These are phyloP conservation scores for Cercospora nicotianae DNA, from an alignment of 2,329 filamentous ascomycete species.

Conservation along the genomic window DNA sequence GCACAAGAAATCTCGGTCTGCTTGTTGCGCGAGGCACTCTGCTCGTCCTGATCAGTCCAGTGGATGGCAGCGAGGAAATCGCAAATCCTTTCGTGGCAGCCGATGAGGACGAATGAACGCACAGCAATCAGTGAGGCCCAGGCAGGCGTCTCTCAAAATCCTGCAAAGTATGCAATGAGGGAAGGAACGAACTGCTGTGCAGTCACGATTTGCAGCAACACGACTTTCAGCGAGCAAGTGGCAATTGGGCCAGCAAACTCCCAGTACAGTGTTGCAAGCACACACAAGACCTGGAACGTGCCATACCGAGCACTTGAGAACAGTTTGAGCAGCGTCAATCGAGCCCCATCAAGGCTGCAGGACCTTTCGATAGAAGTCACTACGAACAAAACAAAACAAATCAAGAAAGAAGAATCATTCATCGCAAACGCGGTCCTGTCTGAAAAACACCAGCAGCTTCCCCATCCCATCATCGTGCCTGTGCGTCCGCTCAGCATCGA, in stretches of 20 bases:
- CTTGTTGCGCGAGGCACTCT: constrained; percentile 90
- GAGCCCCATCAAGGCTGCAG: too few species aligned
- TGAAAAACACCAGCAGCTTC: too few species aligned
- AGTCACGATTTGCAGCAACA: neutral
- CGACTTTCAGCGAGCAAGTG: neutral
- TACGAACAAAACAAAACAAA: too few species aligned
- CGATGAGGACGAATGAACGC: constrained; percentile 54
- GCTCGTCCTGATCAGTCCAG: constrained; percentile 85
- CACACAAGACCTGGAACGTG: neutral
- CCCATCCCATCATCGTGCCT: too few species aligned
- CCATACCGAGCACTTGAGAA: neutral
- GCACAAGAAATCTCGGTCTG: constrained; percentile 75
- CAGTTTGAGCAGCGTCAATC: too few species aligned
- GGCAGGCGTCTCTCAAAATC: neutral
- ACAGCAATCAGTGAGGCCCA: neutral
- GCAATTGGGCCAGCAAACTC: neutral
- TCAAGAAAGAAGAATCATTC: too few species aligned
- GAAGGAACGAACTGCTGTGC: neutral
- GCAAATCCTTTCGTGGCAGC: constrained; percentile 84
- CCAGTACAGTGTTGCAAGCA: neutral
- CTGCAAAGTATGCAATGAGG: neutral
- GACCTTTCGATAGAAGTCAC: too few species aligned
- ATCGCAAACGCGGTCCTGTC: too few species aligned
- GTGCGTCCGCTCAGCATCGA: too few species aligned
- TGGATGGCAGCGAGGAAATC: constrained; percentile 94